Conservation (phyloP, 257 asterid species). For the Ophiorrhiza pumila region DNA sequence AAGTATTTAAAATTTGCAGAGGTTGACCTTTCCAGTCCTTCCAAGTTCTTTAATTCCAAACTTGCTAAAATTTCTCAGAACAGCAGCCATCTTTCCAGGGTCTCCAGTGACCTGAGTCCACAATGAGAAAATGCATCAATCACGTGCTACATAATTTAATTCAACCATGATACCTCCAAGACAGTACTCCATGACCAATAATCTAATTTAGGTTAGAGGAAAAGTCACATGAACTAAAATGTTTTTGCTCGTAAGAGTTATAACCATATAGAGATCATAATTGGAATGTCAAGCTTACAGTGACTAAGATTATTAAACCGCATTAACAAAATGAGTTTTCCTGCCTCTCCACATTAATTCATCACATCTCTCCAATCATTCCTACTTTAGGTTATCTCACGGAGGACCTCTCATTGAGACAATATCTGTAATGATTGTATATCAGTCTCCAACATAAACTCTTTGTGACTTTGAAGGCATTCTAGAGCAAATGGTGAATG, state of each 20-base stretch:
- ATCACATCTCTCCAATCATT: neutral
- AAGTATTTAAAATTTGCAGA: constrained; percentile 14
- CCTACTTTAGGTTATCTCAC: neutral
- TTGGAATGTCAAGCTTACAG: neutral
- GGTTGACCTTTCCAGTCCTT: constrained; percentile 78
- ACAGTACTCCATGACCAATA: neutral
- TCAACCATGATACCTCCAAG: neutral
- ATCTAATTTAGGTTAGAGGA: neutral
- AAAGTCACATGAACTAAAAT: neutral
- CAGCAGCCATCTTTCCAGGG: constrained; percentile 86
- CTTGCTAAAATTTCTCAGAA: constrained; percentile 67
- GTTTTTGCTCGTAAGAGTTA: neutral
- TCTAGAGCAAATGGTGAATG: neutral
- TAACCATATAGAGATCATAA: neutral
- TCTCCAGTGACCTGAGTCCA: constrained; percentile 83
- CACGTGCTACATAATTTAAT: neutral
- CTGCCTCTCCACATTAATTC: neutral
- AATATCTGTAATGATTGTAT: neutral
- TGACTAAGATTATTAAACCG: too few species aligned
- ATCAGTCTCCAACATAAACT: neutral
- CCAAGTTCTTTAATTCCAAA: constrained; percentile 81
- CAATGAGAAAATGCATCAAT: constrained; percentile 16
- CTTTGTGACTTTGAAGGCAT: neutral
- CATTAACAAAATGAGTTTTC: neutral
- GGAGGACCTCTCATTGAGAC: neutral